Evolutionary conservation across 441 rosid species (phyloP), one percentile per base, ranked within the genome.

Genomic region (Populus hybrid): DNA sequence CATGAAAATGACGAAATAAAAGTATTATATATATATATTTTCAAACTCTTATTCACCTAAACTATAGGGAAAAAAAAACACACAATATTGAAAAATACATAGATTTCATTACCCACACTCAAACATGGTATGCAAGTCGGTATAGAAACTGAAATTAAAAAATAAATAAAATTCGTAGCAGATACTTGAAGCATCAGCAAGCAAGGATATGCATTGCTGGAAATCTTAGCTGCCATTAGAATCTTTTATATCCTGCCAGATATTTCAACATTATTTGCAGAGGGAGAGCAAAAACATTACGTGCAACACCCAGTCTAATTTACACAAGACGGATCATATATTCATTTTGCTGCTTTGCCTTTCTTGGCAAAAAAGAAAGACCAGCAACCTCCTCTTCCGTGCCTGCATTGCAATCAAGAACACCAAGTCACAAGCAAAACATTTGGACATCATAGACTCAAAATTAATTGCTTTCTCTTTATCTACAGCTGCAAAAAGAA

Each of bases 311-410:
- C 14, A 0, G 10, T 61, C 66, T 21, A 10, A 61, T 23, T 8
- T 21, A 61, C 23, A 23, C n/a, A 11, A 32, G 61, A 73, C 2
- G 42, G 23, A 18, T 71, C 50, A 70, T 40, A 40, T 40, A 10
- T 61, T 76, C 70, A 68, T 36, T 57, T 40, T 35, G 23, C 71
- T 24, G 66, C 65, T 77, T 80, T 79, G 68, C 71, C 67, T 7
- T 74, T 77, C 81, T 75, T 76, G 46, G n/a, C 11, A 34, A 81
- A 11, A 68, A 82, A 70, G 83, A 82, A 82, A 69, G 71, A 23
- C 75, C 83, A 88, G 85, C 91, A 88, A 50, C 87, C 82, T 0
- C 71, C 79, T 9, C 70, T 36, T 69, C 42, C 76, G 61, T 72
- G 72, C 80, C 91, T 88, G 89, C 86, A 76, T 73, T 70, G 21